Base-by-base conservation (phyloP, 2,329 filamentous ascomycete genomes). In the Sporothrix schenckii region DNA sequence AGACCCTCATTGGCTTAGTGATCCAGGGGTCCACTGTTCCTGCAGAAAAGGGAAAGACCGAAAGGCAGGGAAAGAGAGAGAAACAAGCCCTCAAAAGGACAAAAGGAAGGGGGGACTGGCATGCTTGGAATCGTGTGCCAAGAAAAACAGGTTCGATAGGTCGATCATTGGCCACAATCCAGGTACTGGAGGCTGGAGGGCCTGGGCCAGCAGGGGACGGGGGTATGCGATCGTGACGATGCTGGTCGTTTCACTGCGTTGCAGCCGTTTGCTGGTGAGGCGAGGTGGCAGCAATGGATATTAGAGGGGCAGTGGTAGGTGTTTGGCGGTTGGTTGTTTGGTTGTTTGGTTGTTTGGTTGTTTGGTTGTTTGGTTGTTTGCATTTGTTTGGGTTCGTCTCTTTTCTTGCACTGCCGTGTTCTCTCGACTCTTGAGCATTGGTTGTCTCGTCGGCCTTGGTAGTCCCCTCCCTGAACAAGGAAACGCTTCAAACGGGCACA, bases 211-310 rank as follows among this genome's bases (percentile, higher is more conserved):
- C 50, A 56, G 39, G 52, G 52, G 49, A 30, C 50, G 52, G 24
- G 50, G 52, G 65, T 24, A 10, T 44, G 39, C n/a, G 27, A 67
- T 53, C 66, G 52, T 56, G 66, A 68, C 21, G 52, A 58, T 39
- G 39, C 39, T 68, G 52, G 66, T 21, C 52, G 66, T 68, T 68
- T 68, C 66, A 68, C 34, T 54, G 52, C 14, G 66, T 68, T 68
- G 21, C 52, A 68, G 21, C 30, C 50, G 65, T 24, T 54, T 54
- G 34, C 44, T 49, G 60, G 61, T 65, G 50, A 53, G 50, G 50
- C 19, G 16, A 21, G 1, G 65, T 7, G n/a, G 34, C 13, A 61
- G 27, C 41, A 34, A 44, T 3, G 19, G 34, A 19, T 27, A n/a
- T 13, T 47, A n/a, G 47, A 5, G 21, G 58, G 56, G n/a, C 16